These are phyloP conservation scores for Nakazawaea ishiwadae DNA, from an alignment of 805 yeast species.

Conservation along the genomic window DNA sequence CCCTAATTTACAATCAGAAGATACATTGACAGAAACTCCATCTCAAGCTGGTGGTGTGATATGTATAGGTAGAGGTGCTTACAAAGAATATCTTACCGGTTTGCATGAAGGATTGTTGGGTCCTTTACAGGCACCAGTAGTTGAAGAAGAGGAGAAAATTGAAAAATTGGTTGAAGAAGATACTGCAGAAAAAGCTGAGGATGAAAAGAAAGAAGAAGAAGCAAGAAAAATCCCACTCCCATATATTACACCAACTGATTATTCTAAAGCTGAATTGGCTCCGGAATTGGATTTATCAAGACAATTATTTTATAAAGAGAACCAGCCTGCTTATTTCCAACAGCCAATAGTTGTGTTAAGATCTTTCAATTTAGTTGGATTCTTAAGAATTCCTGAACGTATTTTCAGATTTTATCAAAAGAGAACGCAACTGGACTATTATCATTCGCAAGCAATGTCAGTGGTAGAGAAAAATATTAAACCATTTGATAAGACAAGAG, in stretches of 20 bases:
- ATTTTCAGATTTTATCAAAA: conserved; percentile 74
- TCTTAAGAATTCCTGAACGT: conserved; percentile 69
- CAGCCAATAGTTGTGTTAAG: conserved; percentile 78
- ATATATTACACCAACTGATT: conserved; percentile 57
- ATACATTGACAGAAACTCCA: conserved; percentile 40
- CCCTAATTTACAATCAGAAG: conserved; percentile 33
- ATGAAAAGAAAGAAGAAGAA: conserved; percentile 22
- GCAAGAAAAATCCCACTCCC: conserved; percentile 49
- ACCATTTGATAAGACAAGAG: conserved; percentile 48
- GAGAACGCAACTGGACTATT: conserved; percentile 64
- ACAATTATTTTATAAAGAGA: conserved; percentile 17
- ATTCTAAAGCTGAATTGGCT: conserved; percentile 49
- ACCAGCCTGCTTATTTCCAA: conserved; percentile 57
- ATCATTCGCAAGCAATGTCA: conserved; percentile 45
- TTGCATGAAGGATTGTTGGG: conserved; percentile 94
- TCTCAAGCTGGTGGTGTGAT: conserved; percentile 75
- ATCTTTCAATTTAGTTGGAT: conserved; percentile 76
- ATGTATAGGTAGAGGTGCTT: conserved; percentile 94
- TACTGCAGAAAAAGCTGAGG: conserved; percentile 19
- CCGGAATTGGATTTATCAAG: conserved; percentile 46
- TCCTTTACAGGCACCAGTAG: conserved; percentile 53
- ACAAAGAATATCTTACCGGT: conserved; percentile 86
- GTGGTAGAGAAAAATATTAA: conserved; percentile 48
- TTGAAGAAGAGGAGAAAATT: conserved; percentile 4
- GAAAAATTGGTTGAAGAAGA: conserved; percentile 19